Conservation (phyloP, 345 rosid genomes). For the Pelargonium nanum region DNA sequence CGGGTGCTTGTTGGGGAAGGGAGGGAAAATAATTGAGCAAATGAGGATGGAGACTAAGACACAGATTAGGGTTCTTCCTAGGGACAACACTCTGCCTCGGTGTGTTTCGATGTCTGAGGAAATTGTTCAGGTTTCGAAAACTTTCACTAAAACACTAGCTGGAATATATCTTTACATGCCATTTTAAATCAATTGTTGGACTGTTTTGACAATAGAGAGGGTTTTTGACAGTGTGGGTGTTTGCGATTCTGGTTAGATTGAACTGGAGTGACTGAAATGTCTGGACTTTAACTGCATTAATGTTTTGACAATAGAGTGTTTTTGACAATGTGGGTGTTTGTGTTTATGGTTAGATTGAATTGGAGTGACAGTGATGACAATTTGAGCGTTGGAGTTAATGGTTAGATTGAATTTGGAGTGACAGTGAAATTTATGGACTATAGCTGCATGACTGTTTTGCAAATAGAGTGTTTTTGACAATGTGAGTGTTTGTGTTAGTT, state of each 20-base stretch:
- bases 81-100: constrained; percentile 80
- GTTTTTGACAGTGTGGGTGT: background rate
- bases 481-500: too few species aligned
- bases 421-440: too few species aligned
- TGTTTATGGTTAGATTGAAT: background rate
- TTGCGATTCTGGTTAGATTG: background rate
- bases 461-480: too few species aligned
- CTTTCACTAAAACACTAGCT: background rate
- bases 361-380: background rate
- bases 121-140: constrained; percentile 69
- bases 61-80: constrained; percentile 91
- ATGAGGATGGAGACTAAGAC: constrained; percentile 99
- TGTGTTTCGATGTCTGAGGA: constrained; percentile 80
- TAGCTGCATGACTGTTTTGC: too few species aligned
- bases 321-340: too few species aligned
- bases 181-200: background rate
- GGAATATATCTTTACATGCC: background rate
- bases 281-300: too few species aligned
- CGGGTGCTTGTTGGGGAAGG: constrained; percentile 94
- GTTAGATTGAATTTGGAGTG: background rate
- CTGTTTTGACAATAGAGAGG: background rate
- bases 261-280: background rate
- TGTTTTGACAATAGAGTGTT: too few species aligned
- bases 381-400: too few species aligned
- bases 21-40: constrained; percentile 96